Base-by-base conservation (phyloP, 129 eudicot genomes). In the Tanacetum coccineum region DNA sequence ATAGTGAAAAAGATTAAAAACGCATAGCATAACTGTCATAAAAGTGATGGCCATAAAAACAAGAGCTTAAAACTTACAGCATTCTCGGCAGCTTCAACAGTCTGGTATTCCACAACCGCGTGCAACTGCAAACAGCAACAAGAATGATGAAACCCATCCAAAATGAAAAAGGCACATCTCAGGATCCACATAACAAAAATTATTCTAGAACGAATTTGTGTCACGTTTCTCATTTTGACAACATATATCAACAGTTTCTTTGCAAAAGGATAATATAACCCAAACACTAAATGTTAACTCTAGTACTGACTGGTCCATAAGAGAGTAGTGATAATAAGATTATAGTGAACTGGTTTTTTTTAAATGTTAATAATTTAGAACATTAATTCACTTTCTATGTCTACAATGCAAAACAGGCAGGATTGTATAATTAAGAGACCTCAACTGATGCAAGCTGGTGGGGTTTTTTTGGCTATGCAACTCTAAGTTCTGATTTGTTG, bases 71-170 rank as follows among this genome's bases (percentile, higher is more conserved):
- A 40, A 78, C 98, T 82, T 76, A 93, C 99, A 69, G 99, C 99
- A 74, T 93, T 86, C 84, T 93, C 96, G 13, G 99, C 99, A 64
- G 95, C 89, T 77, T 93, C 93, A 71, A 82, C 76, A 44, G 88
- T 80, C 65, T 86, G 90, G 52, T 88, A 93, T 64, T 87, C 95
- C 79, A 93, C 87, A 67, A 81, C 80, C 19, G 99, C 99, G 76
- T 93, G 89, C 74, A 93, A 62, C 99, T 93, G 64, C 77, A 80
- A 19, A 69, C 39, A 66, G 40, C 60, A 78, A 54, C 60, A 21
- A 72, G 22, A 74, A 30, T 14, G 9, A 36, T 22, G 8, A 22
- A 20, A 45, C 42, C 20, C 59, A 12, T 66, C 36, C n/a, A 18
- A n/a, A 58, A 42, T 17, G 19, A 30, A 44, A 26, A 26, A 40